A percentile compares a stretch with the other conserved stretches of the same genome.
phyloP scores from a whole-genome alignment of 2,329 filamentous ascomycete species.

The Microdochium nivale region DNA sequence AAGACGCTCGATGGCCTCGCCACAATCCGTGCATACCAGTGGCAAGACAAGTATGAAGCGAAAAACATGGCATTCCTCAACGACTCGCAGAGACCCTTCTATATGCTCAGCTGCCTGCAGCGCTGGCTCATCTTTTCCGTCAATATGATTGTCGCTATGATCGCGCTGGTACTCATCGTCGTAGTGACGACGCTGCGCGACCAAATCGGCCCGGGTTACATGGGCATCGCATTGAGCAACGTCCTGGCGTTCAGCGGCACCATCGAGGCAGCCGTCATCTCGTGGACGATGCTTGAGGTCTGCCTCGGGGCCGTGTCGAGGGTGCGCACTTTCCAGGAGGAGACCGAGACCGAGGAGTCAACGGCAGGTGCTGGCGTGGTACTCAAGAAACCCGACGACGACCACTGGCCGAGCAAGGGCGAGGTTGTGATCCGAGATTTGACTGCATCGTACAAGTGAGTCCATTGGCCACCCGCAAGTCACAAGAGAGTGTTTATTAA shows the following conservation, averaged over 20 bases:
- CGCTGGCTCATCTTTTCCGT: slow-evolving; percentile 39
- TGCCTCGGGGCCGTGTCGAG: slow-evolving; percentile 24
- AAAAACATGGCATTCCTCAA: slow-evolving; percentile 29
- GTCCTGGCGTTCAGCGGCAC: slow-evolving; percentile 18
- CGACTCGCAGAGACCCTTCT: slow-evolving; percentile 38
- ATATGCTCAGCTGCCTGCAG: slow-evolving; percentile 38
- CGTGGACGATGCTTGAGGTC: slow-evolving; percentile 27
- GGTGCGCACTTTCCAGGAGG: slow-evolving; percentile 19
- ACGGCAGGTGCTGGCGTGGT: not conserved
- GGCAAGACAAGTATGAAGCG: slow-evolving; percentile 28
- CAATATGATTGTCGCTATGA: slow-evolving; percentile 33
- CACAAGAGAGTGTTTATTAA: not conserved
- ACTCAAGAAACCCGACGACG: not conserved
- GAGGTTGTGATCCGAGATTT: not conserved
- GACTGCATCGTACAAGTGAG: slow-evolving; percentile 29
- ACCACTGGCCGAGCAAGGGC: not conserved
- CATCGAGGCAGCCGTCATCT: slow-evolving; percentile 19
- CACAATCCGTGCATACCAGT: slow-evolving; percentile 41
- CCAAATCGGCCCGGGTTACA: slow-evolving; percentile 16
- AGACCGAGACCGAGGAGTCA: slow-evolving; percentile 18
- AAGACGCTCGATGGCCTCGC: slow-evolving; percentile 37
- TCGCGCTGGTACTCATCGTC: slow-evolving; percentile 33
- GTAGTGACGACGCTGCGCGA: slow-evolving; percentile 25
- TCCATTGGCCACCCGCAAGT: slow-evolving; percentile 78
- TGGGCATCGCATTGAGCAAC: slow-evolving; percentile 19